phyloP scores from a whole-genome alignment of 1,139 yeast genomes.

The Protomyces gravidus region DNA sequence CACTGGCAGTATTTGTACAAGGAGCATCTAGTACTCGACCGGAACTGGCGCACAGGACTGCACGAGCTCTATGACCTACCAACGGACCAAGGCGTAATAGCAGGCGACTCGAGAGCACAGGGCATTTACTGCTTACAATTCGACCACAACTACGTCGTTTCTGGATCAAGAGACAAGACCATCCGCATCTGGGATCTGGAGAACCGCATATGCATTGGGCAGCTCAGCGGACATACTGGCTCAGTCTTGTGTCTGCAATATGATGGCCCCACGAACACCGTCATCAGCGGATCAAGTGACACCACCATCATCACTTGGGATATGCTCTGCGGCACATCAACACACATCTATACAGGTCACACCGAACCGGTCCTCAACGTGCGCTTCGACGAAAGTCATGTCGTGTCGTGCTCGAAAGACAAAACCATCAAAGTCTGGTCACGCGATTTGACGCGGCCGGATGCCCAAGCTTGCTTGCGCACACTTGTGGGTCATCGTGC shows the following conservation, averaged over 20 bases:
- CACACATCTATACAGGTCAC: slow-evolving; percentile 68
- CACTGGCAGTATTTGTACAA: slow-evolving; percentile 31
- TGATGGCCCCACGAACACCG: slow-evolving; percentile 18
- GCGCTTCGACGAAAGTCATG: slow-evolving; percentile 26
- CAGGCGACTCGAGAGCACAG: slow-evolving; percentile 16
- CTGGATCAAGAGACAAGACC: slow-evolving; percentile 29
- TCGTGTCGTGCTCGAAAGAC: slow-evolving; percentile 32
- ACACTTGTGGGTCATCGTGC: slow-evolving; percentile 31
- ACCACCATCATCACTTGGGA: slow-evolving; percentile 40
- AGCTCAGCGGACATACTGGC: slow-evolving; percentile 29
- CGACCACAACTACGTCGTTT: slow-evolving; percentile 34
- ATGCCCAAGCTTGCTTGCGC: slow-evolving; percentile 19
- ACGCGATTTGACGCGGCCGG: slow-evolving; percentile 1
- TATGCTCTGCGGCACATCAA: slow-evolving; percentile 59
- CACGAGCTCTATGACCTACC: slow-evolving; percentile 23
- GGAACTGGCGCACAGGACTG: slow-evolving; percentile 31
- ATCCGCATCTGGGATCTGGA: slow-evolving; percentile 31
- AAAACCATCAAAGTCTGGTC: slow-evolving; percentile 31
- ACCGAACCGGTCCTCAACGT: slow-evolving; percentile 30
- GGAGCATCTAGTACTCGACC: slow-evolving; percentile 28
- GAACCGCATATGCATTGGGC: slow-evolving; percentile 16
- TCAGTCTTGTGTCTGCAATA: slow-evolving; percentile 31
- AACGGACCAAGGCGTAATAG: slow-evolving; percentile 6
- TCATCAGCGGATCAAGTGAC: slow-evolving; percentile 39
- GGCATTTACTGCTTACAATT: slow-evolving; percentile 33